Conservation (phyloP, 352 stramenopile genomes). For the Phytophthora sp. region DNA sequence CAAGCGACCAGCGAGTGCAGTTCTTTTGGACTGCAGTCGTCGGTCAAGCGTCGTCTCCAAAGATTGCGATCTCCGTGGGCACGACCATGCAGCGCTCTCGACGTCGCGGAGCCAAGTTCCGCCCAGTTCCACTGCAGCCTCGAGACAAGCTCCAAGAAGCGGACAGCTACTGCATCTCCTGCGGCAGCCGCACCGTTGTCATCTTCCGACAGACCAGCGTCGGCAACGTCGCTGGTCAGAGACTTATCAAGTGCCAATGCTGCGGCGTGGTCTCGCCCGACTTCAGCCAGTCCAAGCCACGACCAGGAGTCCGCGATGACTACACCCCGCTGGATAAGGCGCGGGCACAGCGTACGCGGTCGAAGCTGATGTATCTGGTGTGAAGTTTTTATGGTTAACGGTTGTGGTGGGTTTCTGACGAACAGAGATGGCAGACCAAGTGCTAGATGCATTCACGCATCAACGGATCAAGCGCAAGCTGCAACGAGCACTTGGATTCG, state of each 20-base stretch:
- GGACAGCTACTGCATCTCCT: constrained; percentile 60
- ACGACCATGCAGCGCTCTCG: constrained; percentile 23
- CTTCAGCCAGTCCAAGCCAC: constrained; percentile 41
- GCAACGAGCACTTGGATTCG: constrained; percentile 41
- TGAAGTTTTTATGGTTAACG: background rate
- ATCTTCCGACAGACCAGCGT: constrained; percentile 12
- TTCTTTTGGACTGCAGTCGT: too few relatives aligned
- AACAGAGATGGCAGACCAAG: constrained; percentile 53
- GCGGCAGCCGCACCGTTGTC: constrained; percentile 48
- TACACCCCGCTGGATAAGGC: constrained; percentile 36
- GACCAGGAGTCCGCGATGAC: constrained; percentile 25
- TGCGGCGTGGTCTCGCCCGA: constrained; percentile 58
- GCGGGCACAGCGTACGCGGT: constrained; percentile 25
- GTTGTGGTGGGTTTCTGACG: background rate
- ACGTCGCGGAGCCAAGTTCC: constrained; percentile 15
- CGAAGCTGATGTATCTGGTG: background rate
- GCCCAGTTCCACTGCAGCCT: constrained; percentile 14
- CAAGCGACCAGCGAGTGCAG: too few relatives aligned
- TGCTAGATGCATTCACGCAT: constrained; percentile 55
- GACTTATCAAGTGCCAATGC: constrained; percentile 50
- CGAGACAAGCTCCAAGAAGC: constrained; percentile 13
- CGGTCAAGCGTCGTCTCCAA: constrained; percentile 18
- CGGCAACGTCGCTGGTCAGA: constrained; percentile 1
- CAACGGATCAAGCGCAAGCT: constrained; percentile 43
- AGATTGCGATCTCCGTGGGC: background rate